A percentile compares a stretch with the other conserved stretches of the same genome.
phyloP scores from a whole-genome alignment of 179 eudicot species.

The Heliamphora pulchella region DNA sequence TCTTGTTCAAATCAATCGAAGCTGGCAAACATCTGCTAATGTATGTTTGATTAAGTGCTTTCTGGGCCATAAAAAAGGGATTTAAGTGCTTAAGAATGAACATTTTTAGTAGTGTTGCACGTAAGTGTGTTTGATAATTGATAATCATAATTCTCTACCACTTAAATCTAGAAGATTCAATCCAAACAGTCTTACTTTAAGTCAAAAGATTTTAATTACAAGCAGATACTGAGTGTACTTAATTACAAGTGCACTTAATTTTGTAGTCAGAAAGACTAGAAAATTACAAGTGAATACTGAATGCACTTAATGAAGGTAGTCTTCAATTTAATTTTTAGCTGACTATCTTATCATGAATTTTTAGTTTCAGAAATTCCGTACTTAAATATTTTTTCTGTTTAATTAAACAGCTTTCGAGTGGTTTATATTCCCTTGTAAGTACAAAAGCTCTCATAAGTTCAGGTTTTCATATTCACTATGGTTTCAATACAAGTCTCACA shows the following conservation, averaged over 20 bases:
- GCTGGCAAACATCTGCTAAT: background rate
- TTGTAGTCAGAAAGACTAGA: background rate
- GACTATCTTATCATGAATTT: background rate
- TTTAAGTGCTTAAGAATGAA: no score
- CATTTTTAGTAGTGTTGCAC: background rate
- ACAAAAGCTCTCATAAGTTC: no score
- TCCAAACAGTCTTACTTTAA: background rate
- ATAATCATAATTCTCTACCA: background rate
- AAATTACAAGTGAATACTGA: background rate
- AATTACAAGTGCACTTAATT: background rate
- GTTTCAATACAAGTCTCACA: background rate
- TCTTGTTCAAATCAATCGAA: background rate
- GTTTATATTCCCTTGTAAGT: no score
- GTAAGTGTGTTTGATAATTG: background rate
- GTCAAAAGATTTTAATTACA: background rate
- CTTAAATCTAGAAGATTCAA: background rate
- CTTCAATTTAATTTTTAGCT: background rate
- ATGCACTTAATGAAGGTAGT: background rate
- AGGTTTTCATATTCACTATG: no score
- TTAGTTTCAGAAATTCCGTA: background rate
- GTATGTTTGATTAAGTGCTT: constrained; percentile 1
- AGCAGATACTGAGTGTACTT: background rate
- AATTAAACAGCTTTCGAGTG: no score
- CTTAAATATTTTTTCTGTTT: background rate
- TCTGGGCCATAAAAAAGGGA: no score